phyloP scores from a whole-genome alignment of 2,329 filamentous ascomycete genomes.

The Ampelomyces quisqualis region DNA sequence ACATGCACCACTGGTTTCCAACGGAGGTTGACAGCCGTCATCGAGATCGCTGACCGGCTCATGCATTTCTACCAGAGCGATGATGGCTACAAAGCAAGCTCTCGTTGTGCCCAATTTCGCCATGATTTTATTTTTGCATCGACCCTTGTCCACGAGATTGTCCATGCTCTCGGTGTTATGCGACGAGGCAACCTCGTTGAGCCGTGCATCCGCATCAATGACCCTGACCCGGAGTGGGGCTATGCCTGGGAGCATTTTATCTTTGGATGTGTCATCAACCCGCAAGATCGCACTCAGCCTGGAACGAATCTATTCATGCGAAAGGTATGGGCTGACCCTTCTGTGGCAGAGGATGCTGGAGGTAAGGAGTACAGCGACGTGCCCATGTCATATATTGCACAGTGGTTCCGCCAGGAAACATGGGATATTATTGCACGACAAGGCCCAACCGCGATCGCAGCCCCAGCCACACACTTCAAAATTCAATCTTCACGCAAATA shows the following conservation, averaged over 20 bases:
- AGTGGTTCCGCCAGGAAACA: constrained; percentile 41
- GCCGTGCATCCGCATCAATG: constrained; percentile 25
- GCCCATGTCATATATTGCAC: constrained; percentile 37
- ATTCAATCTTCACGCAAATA: constrained; percentile 15
- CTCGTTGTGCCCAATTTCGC: constrained; percentile 33
- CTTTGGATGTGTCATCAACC: constrained; percentile 39
- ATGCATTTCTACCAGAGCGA: constrained; percentile 18
- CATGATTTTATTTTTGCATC: constrained; percentile 39
- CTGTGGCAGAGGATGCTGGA: constrained; percentile 11
- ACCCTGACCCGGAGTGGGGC: constrained; percentile 36
- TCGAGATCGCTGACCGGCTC: constrained; percentile 28
- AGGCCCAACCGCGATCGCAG: constrained; percentile 23
- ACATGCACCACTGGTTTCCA: constrained; percentile 20
- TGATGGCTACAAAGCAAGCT: constrained; percentile 22
- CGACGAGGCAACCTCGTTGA: constrained; percentile 31
- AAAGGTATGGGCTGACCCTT: constrained; percentile 30
- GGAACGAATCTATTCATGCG: constrained; percentile 30
- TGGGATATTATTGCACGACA: constrained; percentile 28
- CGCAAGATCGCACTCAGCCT: constrained; percentile 20
- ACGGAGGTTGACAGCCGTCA: constrained; percentile 12
- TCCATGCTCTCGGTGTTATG: constrained; percentile 39
- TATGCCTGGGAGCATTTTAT: constrained; percentile 43
- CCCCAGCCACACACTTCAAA: constrained; percentile 29
- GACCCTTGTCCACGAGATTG: constrained; percentile 38
- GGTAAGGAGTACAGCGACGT: constrained; percentile 37